phyloP scores from a whole-genome alignment of 2,329 filamentous ascomycete species.

The Clarireedia paspali region DNA sequence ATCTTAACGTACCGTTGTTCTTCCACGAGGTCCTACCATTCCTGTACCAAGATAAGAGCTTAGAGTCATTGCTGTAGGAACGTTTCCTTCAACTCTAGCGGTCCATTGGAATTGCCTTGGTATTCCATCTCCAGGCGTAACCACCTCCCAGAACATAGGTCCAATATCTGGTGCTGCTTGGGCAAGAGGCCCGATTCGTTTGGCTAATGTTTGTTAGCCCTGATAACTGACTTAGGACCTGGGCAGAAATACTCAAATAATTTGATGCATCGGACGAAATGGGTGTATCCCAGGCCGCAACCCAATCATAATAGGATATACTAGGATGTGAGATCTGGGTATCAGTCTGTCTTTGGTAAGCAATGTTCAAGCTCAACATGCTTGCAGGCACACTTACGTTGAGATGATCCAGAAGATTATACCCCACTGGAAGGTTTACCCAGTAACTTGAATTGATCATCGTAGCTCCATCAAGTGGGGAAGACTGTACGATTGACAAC shows the following conservation, averaged over 20 bases:
- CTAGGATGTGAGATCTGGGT: constrained; percentile 43
- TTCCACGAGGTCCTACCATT: constrained; percentile 47
- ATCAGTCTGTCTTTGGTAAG: constrained; percentile 32
- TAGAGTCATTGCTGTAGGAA: constrained; percentile 31
- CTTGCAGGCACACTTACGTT: constrained; percentile 31
- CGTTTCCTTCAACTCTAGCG: constrained; percentile 47
- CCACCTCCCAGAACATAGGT: constrained; percentile 53
- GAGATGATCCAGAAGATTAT: constrained; percentile 51
- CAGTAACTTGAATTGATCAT: constrained; percentile 45
- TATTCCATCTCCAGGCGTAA: constrained; percentile 49
- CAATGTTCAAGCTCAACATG: neutral
- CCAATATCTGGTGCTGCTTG: constrained; percentile 61
- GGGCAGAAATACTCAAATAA: constrained; percentile 34
- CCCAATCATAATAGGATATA: constrained; percentile 57
- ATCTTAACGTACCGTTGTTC: constrained; percentile 35
- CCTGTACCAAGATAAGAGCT: constrained; percentile 59
- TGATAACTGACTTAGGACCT: neutral
- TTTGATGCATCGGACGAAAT: constrained; percentile 34
- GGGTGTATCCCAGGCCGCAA: constrained; percentile 46
- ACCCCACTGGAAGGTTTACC: constrained; percentile 52
- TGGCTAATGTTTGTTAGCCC: constrained; percentile 22
- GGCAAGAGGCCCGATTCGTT: constrained; percentile 50
- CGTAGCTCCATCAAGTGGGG: constrained; percentile 37
- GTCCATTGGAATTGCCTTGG: constrained; percentile 60
- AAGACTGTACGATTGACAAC: constrained; percentile 43